These are phyloP conservation scores for Crithidia thermophila DNA, from an alignment of 208 protist genomes.

Conservation along the genomic window DNA sequence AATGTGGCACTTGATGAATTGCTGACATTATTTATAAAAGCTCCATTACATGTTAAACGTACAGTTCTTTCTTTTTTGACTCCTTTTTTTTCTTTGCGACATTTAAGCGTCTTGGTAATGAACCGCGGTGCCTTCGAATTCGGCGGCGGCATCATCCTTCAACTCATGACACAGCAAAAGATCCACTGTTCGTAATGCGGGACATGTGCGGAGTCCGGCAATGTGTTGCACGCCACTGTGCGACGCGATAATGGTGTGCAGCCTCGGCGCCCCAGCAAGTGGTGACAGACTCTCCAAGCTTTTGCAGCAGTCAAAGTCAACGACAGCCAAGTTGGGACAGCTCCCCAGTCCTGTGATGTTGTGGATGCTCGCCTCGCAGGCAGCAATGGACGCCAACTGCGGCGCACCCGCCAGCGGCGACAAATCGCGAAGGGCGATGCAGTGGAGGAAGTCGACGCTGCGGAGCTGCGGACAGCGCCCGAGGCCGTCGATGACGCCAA, in stretches of 20 bases:
- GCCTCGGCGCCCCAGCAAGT: background rate
- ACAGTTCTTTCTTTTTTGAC: too few species aligned
- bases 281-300: background rate
- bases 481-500: background rate
- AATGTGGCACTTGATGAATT: too few species aligned
- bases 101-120: too few species aligned
- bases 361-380: background rate
- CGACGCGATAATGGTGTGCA: constrained; percentile 10
- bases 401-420: constrained; percentile 5
- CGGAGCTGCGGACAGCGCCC: background rate
- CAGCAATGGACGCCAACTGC: background rate
- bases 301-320: constrained; percentile 5
- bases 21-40: too few species aligned
- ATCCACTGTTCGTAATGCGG: background rate
- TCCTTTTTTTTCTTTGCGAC: too few species aligned
- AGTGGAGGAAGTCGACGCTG: constrained; percentile 1
- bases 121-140: too few species aligned
- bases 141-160: too few species aligned
- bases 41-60: too few species aligned
- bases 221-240: constrained; percentile 8
- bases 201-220: background rate
- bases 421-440: background rate
- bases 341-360: background rate
- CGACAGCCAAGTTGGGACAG: background rate
- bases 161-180: constrained; percentile 2